A percentile compares a stretch with the other conserved stretches of the same genome.
These are phyloP conservation scores for Miamiensis avidus DNA, from an alignment of 169 alveolate species.

Conservation along the genomic window DNA sequence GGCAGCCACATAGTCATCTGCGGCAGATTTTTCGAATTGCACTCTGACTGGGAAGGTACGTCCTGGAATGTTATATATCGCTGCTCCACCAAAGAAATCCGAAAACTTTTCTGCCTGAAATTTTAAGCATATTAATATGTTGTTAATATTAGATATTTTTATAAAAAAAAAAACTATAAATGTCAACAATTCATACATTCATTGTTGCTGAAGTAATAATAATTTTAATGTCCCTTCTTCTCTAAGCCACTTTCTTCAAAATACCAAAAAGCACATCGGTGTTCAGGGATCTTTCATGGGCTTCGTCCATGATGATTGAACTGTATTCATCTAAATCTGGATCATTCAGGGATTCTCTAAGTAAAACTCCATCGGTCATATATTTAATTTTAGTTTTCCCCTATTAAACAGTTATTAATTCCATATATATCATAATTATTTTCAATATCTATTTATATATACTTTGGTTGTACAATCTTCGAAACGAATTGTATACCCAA, in stretches of 20 bases:
- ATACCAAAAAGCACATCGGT: constrained; percentile 99
- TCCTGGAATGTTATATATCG: constrained; percentile 98
- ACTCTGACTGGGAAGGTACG: constrained; percentile 98
- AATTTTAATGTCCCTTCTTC: constrained; percentile 96
- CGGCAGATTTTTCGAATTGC: constrained; percentile 91
- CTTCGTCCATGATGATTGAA: constrained; percentile 99
- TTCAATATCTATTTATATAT: too few species aligned
- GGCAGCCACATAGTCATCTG: constrained; percentile 98
- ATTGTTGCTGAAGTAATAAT: constrained; percentile 99
- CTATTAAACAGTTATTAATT: neutral
- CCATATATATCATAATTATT: too few species aligned
- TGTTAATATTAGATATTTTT: neutral
- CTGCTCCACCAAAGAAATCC: constrained; percentile 98
- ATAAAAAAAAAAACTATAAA: too few species aligned
- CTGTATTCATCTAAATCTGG: constrained; percentile 97
- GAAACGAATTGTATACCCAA: constrained; percentile 99
- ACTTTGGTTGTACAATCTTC: constrained; percentile 96
- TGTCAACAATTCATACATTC: constrained; percentile 69
- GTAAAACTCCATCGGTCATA: constrained; percentile 99
- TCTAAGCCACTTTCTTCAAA: constrained; percentile 93
- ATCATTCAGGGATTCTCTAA: constrained; percentile 98
- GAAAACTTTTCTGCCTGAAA: constrained; percentile 93
- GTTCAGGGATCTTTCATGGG: constrained; percentile 99
- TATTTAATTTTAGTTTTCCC: constrained; percentile 94
- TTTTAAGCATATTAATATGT: too few species aligned